These are phyloP conservation scores for Colletotrichum higginsianum DNA, from an alignment of 2,329 filamentous ascomycete genomes.

Conservation along the genomic window DNA sequence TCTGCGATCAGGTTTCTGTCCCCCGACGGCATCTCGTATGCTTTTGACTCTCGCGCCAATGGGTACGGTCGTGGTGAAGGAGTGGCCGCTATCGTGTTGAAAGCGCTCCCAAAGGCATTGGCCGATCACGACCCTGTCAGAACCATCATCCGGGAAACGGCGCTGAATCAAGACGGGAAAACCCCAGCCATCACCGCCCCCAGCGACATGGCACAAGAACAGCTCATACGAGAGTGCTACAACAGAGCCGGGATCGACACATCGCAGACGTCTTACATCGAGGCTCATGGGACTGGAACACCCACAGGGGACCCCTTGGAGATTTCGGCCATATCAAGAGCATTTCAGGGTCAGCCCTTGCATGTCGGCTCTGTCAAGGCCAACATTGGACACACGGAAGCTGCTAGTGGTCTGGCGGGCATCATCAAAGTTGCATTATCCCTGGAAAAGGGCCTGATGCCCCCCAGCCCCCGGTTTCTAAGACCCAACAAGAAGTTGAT, in stretches of 20 bases:
- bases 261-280: constrained; percentile 46
- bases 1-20: too few relatives aligned
- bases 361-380: constrained; percentile 68
- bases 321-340: neutral
- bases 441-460: constrained; percentile 66
- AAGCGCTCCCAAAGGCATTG: too few relatives aligned
- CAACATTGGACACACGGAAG: constrained; percentile 68
- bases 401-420: constrained; percentile 65
- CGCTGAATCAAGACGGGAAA: constrained; percentile 6
- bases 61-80: too few relatives aligned
- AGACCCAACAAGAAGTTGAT: constrained; percentile 59
- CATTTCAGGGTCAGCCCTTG: constrained; percentile 51
- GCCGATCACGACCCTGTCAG: too few relatives aligned
- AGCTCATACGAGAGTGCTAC: constrained; percentile 51
- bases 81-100: too few relatives aligned
- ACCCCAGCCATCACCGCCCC: neutral
- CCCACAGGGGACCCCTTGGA: constrained; percentile 2
- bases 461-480: constrained; percentile 66
- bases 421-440: constrained; percentile 66
- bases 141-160: neutral
- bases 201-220: constrained; percentile 47
- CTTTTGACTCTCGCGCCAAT: too few relatives aligned
- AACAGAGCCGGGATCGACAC: constrained; percentile 40
- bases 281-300: constrained; percentile 15
- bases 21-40: too few relatives aligned